Percentiles rank a stretch among this genome's conserved stretches.
These are phyloP conservation scores for Ophiostoma sp. DNA, from an alignment of 2,329 filamentous ascomycete species.

Conservation along the genomic window DNA sequence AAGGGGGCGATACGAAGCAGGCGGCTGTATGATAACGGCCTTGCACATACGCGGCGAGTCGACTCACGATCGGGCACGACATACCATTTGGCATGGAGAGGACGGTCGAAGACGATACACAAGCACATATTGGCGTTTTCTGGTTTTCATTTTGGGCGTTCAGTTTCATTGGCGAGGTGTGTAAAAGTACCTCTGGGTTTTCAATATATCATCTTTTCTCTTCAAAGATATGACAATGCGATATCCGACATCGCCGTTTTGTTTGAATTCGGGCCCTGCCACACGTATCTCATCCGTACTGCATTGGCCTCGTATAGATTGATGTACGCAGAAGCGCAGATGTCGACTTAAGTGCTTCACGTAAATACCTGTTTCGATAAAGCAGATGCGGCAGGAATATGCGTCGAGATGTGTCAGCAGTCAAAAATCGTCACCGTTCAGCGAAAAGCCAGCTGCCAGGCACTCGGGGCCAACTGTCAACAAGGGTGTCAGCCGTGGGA, in stretches of 20 bases:
- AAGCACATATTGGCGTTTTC: slow-evolving; percentile 12
- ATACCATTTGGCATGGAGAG: background rate
- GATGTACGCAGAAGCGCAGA: background rate
- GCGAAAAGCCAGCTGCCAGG: background rate
- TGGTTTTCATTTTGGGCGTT: background rate
- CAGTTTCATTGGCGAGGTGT: background rate
- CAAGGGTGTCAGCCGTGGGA: background rate
- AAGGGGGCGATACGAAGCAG: background rate
- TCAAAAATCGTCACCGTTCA: background rate
- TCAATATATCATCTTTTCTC: slow-evolving; percentile 19
- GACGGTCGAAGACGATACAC: background rate
- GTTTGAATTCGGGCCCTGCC: background rate
- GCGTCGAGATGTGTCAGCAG: background rate
- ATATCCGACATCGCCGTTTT: background rate
- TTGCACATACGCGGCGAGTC: background rate
- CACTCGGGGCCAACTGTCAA: background rate
- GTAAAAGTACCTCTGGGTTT: background rate
- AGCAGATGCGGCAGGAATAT: background rate
- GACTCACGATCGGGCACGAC: background rate
- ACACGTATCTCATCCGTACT: background rate
- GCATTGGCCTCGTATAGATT: background rate
- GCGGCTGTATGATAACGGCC: slow-evolving; percentile 9
- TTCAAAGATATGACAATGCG: background rate
- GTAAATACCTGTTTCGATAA: background rate
- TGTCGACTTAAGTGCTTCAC: too few species aligned